phyloP scores from a whole-genome alignment of 345 rosid genomes.

The Luvunga scandens region DNA sequence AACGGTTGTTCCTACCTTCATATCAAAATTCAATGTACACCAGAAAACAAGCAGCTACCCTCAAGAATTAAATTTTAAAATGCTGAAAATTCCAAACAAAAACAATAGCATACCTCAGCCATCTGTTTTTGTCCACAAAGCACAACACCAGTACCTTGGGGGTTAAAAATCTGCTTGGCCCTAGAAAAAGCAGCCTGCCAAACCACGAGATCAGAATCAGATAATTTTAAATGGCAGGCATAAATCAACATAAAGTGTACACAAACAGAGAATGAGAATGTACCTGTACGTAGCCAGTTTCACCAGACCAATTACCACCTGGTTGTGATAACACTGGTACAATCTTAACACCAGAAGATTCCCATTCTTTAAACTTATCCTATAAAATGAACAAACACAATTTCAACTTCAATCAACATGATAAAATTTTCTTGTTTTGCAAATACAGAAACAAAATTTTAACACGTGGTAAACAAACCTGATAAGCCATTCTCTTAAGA shows the following conservation, averaged over 20 bases:
- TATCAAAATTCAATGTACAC: background rate
- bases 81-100: background rate
- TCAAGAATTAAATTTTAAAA: background rate
- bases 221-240: background rate
- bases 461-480: slow-evolving; percentile 42
- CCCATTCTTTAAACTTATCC: slow-evolving; percentile 96
- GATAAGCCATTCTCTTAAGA: slow-evolving; percentile 93
- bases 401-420: background rate
- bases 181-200: slow-evolving; percentile 84
- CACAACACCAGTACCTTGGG: slow-evolving; percentile 66
- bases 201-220: background rate
- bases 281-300: slow-evolving; percentile 95
- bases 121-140: slow-evolving; percentile 96
- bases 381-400: slow-evolving; percentile 25
- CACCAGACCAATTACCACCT: slow-evolving; percentile 75
- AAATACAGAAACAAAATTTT: background rate
- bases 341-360: slow-evolving; percentile 74
- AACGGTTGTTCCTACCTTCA: background rate
- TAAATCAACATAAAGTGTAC: background rate
- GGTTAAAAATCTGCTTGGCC: slow-evolving; percentile 53
- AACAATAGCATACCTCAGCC: slow-evolving; percentile 65
- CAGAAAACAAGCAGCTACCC: background rate
- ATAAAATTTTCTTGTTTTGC: background rate
- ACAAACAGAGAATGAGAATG: background rate
- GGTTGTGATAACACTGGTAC: slow-evolving; percentile 91